Conservation (phyloP, 352 stramenopile species). For the Pythium utonaiense region DNA sequence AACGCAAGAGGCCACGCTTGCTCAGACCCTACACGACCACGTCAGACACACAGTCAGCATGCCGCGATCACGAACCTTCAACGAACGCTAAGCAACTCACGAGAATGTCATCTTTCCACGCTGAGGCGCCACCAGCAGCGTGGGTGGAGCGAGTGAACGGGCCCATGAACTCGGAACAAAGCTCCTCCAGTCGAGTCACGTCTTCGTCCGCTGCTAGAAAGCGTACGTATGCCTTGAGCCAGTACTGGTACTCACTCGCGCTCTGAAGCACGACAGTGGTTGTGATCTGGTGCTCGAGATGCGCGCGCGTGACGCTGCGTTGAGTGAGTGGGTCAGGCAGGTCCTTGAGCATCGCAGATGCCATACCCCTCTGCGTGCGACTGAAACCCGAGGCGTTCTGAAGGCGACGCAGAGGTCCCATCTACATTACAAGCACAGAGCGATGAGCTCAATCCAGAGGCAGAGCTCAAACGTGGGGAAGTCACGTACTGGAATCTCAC, state of each 20-base stretch:
- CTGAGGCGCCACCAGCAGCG: not conserved
- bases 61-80: not conserved
- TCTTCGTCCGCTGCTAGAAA: conserved; percentile 83
- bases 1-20: conserved; percentile 76
- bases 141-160: conserved; percentile 54
- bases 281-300: conserved; percentile 82
- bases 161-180: conserved; percentile 77
- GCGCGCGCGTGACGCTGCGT: conserved; percentile 75
- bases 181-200: conserved; percentile 62
- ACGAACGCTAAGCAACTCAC: conserved; percentile 1
- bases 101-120: conserved; percentile 12
- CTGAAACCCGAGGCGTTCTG: conserved; percentile 81
- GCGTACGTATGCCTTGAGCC: conserved; percentile 77
- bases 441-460: not conserved
- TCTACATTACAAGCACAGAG: conserved; percentile 32
- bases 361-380: conserved; percentile 56
- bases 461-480: not conserved
- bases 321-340: conserved; percentile 73
- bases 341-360: conserved; percentile 65
- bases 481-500: conserved; percentile 60
- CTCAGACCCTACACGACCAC: conserved; percentile 40
- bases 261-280: conserved; percentile 63
- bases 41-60: conserved; percentile 15
- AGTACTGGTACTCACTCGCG: conserved; percentile 76
- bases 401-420: conserved; percentile 69